Base-by-base conservation (phyloP, 768 basidiomycete genomes). In the Xerocomus potaroensis region DNA sequence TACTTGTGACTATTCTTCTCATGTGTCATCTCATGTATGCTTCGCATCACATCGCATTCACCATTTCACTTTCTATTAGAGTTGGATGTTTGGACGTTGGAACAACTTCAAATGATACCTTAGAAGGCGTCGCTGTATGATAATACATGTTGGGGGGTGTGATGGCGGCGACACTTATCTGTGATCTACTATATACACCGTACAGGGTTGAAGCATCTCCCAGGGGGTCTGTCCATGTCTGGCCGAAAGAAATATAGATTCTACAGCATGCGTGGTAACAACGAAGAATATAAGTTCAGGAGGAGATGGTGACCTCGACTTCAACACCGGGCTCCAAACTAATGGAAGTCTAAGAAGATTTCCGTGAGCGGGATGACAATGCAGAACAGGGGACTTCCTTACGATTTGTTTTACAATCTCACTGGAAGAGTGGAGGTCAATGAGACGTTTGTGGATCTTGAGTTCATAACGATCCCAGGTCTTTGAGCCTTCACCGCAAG, bases 321-420 rank as follows among this genome's bases (percentile, higher is more conserved):
- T 99, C 96, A 54, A 98, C 95, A 72, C 95, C 95, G 55, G 95
- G 91, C 76, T 98, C 96, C 76, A 99, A 80, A 75, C 88, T 91
- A 76, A 98, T 97, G 71, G 87, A 91, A 51, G 95, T 98, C 94
- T 98, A 64, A 4, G 45, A 49, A 30, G 26, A 32, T 2, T 16
- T 8, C 4, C 8, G 26, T 61, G 39, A 53, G 53, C 21, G 45
- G 21, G 35, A 15, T 31, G 24, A 38, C 35, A 35, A 15, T 32
- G 16, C 15, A 47, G 24, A 29, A 46, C n/a, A 27, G 30, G 44
- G 9, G 6, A n/a, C 15, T 38, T 19, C 76, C 91, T 65, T 59
- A 97, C 95, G 65, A 99, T 99, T 74, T 98, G 95, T 81, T 98
- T 99, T 76, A 99, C 96, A 58, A 97, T 88, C 75, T 98, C 96